Evolutionary conservation across 352 stramenopile genomes (phyloP).

Genomic region (Halophytophthora polymorphica): DNA sequence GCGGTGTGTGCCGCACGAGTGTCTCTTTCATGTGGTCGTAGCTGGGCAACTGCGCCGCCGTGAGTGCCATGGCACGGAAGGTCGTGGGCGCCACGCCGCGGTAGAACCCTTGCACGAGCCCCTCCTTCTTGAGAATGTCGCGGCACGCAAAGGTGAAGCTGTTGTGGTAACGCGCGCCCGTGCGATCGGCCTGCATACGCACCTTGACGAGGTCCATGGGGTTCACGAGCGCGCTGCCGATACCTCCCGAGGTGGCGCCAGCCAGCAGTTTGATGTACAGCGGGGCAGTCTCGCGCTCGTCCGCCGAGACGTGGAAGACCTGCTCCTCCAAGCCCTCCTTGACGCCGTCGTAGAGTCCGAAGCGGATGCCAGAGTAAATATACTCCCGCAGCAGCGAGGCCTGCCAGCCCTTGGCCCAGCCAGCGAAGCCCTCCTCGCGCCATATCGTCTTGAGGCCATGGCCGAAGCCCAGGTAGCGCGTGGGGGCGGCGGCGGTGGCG

Average conservation of each 20-base stretch:
- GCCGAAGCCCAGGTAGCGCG: constrained; percentile 50
- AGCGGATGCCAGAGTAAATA: constrained; percentile 68
- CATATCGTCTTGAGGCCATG: constrained; percentile 47
- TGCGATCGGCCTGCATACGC: constrained; percentile 67
- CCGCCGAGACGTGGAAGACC: constrained; percentile 33
- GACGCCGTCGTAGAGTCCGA: constrained; percentile 69
- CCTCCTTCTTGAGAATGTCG: constrained; percentile 59
- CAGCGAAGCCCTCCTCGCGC: constrained; percentile 45
- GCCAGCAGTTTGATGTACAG: constrained; percentile 62
- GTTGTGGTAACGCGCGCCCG: constrained; percentile 48
- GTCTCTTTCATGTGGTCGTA: constrained; percentile 75
- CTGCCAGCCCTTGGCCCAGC: constrained; percentile 53
- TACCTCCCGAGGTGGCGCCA: constrained; percentile 46
- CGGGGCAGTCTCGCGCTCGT: constrained; percentile 35
- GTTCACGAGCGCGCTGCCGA: constrained; percentile 63
- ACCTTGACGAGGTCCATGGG: constrained; percentile 77
- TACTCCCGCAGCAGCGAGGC: constrained; percentile 59
- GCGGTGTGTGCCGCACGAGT: constrained; percentile 35
- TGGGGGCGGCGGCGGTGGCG: constrained; percentile 22
- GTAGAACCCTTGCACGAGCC: constrained; percentile 57
- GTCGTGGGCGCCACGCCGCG: constrained; percentile 59
- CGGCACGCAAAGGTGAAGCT: constrained; percentile 49
- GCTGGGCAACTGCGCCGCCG: constrained; percentile 60
- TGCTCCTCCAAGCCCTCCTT: constrained; percentile 64
- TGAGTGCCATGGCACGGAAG: constrained; percentile 62